Evolutionary conservation across 495 filamentous ascomycete species (phyloP).

Genomic region (Aspergillus conjunctus): DNA sequence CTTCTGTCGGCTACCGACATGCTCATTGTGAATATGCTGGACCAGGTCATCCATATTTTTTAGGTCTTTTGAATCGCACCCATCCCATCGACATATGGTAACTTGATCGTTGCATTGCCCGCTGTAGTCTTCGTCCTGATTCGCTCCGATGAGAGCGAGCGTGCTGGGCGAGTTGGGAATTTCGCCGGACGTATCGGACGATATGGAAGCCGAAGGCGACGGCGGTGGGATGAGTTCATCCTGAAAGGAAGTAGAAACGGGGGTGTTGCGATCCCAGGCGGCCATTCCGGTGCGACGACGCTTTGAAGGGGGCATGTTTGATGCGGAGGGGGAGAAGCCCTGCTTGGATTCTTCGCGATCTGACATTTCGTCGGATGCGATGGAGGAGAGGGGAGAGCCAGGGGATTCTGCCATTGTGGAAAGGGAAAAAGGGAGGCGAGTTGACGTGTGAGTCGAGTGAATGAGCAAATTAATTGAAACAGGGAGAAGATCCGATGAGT

Average conservation of each 20-base stretch:
- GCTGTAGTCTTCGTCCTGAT: conserved; percentile 75
- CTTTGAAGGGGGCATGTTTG: conserved; percentile 55
- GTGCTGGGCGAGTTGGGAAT: conserved; percentile 56
- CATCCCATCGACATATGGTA: conserved; percentile 86
- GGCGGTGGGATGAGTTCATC: conserved; percentile 41
- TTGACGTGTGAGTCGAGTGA: conserved; percentile 5
- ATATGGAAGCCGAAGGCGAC: conserved; percentile 62
- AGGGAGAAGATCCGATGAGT: conserved; percentile 13
- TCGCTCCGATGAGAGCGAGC: conserved; percentile 52
- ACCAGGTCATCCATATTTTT: conserved; percentile 94
- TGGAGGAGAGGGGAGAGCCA: conserved; percentile 54
- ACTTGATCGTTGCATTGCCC: conserved; percentile 79
- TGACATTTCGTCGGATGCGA: conserved; percentile 51
- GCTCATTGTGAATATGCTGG: conserved; percentile 88
- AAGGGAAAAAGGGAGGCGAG: neutral
- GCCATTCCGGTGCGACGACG: conserved; percentile 52
- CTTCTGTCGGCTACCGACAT: conserved; percentile 81
- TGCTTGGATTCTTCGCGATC: conserved; percentile 52
- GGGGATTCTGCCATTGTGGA: conserved; percentile 51
- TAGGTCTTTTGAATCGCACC: conserved; percentile 76
- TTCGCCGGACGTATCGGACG: conserved; percentile 83
- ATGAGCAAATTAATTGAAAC: conserved; percentile 17
- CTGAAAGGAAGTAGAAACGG: conserved; percentile 43
- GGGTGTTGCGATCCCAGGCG: conserved; percentile 54
- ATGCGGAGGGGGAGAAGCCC: conserved; percentile 43